These are phyloP conservation scores for Nigrospora oryzae DNA, from an alignment of 2,329 filamentous ascomycete genomes.

Conservation along the genomic window DNA sequence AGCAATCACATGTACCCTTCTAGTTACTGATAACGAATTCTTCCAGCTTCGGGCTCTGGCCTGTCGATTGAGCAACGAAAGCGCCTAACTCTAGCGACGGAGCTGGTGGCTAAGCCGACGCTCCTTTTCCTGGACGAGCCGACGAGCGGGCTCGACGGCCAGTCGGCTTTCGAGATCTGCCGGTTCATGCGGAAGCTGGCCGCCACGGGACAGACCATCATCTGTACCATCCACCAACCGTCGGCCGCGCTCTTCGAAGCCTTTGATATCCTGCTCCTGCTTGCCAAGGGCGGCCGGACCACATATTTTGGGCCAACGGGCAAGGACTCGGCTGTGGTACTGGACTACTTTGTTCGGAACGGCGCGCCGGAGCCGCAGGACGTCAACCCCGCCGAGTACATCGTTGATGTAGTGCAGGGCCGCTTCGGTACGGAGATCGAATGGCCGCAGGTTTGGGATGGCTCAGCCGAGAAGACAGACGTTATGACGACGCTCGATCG, in stretches of 20 bases:
- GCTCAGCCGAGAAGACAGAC: constrained; percentile 3
- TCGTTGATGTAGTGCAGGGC: constrained; percentile 37
- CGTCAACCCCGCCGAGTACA: constrained; percentile 40
- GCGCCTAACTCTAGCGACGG: constrained; percentile 61
- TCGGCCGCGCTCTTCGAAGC: constrained; percentile 61
- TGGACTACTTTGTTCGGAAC: constrained; percentile 59
- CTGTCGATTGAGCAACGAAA: constrained; percentile 47
- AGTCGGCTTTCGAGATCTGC: constrained; percentile 66
- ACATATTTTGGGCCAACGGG: constrained; percentile 66
- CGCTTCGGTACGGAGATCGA: constrained; percentile 30
- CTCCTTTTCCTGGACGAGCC: constrained; percentile 67
- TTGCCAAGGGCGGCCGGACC: constrained; percentile 60
- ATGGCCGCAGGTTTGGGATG: constrained; percentile 7
- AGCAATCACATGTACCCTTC: constrained; percentile 29
- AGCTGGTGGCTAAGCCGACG: constrained; percentile 59
- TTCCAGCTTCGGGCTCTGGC: constrained; percentile 29
- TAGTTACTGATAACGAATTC: not conserved
- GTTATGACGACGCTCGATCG: constrained; percentile 4
- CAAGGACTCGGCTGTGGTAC: constrained; percentile 49
- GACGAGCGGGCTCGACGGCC: constrained; percentile 60
- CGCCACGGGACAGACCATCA: constrained; percentile 56
- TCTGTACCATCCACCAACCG: constrained; percentile 69
- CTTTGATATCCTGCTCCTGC: constrained; percentile 65
- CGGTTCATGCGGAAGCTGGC: constrained; percentile 61
- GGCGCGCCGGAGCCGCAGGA: constrained; percentile 51